Conservation (phyloP, 768 basidiomycete genomes). For the Podaxis sp. region DNA sequence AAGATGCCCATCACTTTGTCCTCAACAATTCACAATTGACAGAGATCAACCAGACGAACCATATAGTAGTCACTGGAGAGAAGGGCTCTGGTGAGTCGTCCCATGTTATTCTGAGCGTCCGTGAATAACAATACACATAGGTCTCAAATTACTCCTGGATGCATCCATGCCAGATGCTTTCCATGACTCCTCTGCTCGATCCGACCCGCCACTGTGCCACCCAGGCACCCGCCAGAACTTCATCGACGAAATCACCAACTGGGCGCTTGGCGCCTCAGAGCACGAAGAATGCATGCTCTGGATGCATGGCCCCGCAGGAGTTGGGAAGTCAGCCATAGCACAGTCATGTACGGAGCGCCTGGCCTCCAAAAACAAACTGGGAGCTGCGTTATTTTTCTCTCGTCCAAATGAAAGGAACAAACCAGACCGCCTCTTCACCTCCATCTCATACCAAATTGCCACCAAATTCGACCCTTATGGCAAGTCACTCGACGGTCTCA, state of each 20-base stretch:
- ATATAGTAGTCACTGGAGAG: too few species aligned
- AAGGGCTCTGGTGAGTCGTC: too few species aligned
- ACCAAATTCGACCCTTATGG: not conserved
- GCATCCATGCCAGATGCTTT: too few species aligned
- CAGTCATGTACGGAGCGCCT: not conserved
- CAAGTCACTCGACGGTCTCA: not conserved
- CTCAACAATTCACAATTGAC: too few species aligned
- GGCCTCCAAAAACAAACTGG: not conserved
- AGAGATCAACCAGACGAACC: too few species aligned
- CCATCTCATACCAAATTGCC: constrained; percentile 4
- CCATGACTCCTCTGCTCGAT: not conserved
- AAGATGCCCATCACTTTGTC: too few species aligned
- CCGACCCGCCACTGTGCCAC: not conserved
- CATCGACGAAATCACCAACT: not conserved
- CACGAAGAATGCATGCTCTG: not conserved
- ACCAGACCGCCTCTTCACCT: not conserved
- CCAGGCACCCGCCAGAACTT: not conserved
- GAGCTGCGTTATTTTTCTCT: constrained; percentile 12
- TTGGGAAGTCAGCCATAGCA: constrained; percentile 7
- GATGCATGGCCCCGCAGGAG: not conserved
- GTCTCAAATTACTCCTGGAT: too few species aligned
- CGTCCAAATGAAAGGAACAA: not conserved
- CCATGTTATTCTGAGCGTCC: too few species aligned
- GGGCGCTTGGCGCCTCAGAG: not conserved
- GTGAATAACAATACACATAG: too few species aligned